Evolutionary conservation across 768 basidiomycete species (phyloP), one percentile per base, ranked within the genome.

Genomic region (Boletellus sp.): DNA sequence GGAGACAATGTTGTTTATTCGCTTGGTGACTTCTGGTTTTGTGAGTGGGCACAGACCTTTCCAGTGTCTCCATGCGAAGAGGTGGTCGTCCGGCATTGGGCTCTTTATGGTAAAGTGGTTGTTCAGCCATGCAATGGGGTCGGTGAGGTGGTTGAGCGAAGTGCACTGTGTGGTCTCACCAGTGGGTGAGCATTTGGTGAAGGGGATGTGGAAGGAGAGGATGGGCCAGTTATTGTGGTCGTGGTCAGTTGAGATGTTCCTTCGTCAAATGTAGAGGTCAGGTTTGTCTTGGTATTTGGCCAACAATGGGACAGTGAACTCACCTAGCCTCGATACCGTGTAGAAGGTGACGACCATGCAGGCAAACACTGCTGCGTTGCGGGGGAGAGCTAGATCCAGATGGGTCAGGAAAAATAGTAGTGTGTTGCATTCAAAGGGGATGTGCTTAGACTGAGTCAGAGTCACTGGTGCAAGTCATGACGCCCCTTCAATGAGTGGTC

Each of bases 281-380:
- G n/a, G n/a, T n/a, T n/a, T n/a, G n/a, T n/a, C n/a, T 1, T 13
- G 6, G 34, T 13, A 4, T 35, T 4, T 3, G n/a, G n/a, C 1
- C 6, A 7, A 1, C 9, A 22, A 39, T n/a, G 37, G 1, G 19
- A 45, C 33, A 16, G 43, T 45, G 33, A 36, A 45, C 35, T 45
- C 33, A 8, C 43, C 33, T 2, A 34, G 43, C 3, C 45, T 20
- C 3, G 35, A 13, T 1, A 45, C 10, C 16, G 34, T n/a, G 23
- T 45, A 45, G 23, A 45, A 37, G 1, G 36, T 38, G 23, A 47
- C 24, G 2, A 39, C n/a, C 10, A 47, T 10, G 49, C 72, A 74
- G 0, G 72, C 69, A 19, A 48, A 70, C 0, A 70, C 62, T 1
- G 76, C 69, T 0, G 66, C 62, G 42, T 76, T 66, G 2, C 70